These are phyloP conservation scores for Citrus mangshanensis DNA, from an alignment of 345 rosid genomes.

Conservation along the genomic window DNA sequence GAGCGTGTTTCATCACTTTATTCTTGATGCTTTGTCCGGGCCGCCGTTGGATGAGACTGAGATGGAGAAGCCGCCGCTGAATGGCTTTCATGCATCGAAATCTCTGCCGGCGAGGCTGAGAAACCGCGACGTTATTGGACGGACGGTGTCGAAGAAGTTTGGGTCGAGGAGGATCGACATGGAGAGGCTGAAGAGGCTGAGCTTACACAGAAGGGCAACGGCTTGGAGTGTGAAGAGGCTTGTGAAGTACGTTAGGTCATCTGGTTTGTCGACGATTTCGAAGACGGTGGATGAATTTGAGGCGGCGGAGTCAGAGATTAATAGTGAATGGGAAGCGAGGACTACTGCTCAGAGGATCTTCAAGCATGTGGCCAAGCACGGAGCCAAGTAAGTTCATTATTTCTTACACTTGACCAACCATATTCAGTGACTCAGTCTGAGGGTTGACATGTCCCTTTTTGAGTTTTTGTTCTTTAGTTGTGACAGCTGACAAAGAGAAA, in stretches of 20 bases:
- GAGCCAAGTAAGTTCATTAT: constrained; percentile 42
- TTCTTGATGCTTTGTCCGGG: constrained; percentile 50
- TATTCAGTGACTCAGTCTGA: no score
- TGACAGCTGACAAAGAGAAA: no score
- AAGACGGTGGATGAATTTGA: constrained; percentile 43
- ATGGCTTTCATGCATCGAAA: constrained; percentile 6
- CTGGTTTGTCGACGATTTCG: constrained; percentile 51
- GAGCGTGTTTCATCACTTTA: constrained; percentile 50
- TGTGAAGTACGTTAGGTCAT: constrained; percentile 35
- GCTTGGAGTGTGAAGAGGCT: constrained; percentile 57
- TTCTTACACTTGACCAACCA: no score
- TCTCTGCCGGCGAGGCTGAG: constrained; percentile 28
- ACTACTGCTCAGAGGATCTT: constrained; percentile 43
- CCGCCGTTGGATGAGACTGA: constrained; percentile 36
- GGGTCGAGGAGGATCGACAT: constrained; percentile 38
- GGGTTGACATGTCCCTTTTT: no score
- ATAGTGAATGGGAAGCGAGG: constrained; percentile 57
- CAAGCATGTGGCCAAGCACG: constrained; percentile 46
- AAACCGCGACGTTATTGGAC: background rate
- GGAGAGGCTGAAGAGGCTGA: constrained; percentile 50
- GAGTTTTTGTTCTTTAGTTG: no score
- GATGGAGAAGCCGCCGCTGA: constrained; percentile 6
- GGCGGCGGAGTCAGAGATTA: constrained; percentile 38
- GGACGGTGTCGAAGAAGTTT: constrained; percentile 16
- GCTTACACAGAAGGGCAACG: constrained; percentile 27